Base-by-base conservation (phyloP, 2,329 filamentous ascomycete species). In the Apiospora saccharicola region DNA sequence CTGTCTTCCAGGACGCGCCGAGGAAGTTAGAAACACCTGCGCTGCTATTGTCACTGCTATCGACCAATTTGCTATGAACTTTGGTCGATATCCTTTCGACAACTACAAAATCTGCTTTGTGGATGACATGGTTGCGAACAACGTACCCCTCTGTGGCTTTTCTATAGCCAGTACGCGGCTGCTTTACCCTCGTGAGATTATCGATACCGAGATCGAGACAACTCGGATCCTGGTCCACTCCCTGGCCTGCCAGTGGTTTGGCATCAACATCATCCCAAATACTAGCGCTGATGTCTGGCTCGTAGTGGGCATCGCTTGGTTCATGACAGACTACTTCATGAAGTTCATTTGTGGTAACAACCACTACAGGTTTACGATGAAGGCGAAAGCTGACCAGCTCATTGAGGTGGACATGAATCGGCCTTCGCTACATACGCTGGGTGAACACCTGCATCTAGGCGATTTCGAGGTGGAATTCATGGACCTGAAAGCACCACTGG, bases 41-140 rank as follows among this genome's bases (percentile, higher is more conserved):
- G 91, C 93, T 77, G 93, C 96, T 14, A 88, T 98, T 76, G 93
- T 95, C 26, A 91, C 90, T 80, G 94, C 95, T 1, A 91, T 98
- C n/a, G 96, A 99, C 80, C 94, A 93, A 81, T 95, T 98, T 79
- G 94, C 94, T 4, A 90, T 96, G 75, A 93, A 91, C 4, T 98
- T 96, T 80, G 94, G 95, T 37, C 92, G 93, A 30, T 99, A 97
- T 80, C 95, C 96, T 0, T 98, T 96, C 80, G 90, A 93, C 41
- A 95, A 93, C 79, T 98, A 97, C 86, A 97, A 97, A 79, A 84
- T 98, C 71, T 95, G 94, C 76, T 99, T 99, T 77, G 91, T 99
- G 24, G 96, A 99, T 77, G 96, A 99, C 80, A 89, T 96, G 80
- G 84, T 92, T 0, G 86, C 90, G 43, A 93, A 98, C 72, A 92